phyloP scores from a whole-genome alignment of 106 monocot genomes.

The Gastrodia elata region DNA sequence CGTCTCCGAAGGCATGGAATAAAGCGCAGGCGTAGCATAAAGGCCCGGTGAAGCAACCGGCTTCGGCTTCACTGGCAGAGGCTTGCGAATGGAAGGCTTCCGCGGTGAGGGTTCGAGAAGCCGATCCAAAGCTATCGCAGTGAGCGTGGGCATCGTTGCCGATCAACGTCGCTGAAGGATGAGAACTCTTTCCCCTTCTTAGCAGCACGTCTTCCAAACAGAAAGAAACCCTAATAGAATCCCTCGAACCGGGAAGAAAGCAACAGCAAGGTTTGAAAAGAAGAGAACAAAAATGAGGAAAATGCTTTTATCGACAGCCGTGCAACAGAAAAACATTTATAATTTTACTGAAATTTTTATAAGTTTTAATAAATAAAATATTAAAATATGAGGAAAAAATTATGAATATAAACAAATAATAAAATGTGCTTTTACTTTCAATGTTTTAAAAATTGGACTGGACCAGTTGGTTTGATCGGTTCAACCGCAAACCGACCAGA shows the following conservation, averaged over 20 bases:
- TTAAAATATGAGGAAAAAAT: no score
- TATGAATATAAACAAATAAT: no score
- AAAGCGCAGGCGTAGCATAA: conserved; percentile 38
- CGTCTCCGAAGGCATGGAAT: conserved; percentile 41
- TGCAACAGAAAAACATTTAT: no score
- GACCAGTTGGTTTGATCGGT: no score
- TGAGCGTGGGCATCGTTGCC: conserved; percentile 45
- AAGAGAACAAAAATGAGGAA: no score
- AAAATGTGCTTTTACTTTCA: no score
- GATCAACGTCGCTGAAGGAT: not conserved
- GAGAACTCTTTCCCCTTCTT: not conserved
- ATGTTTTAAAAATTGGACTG: no score
- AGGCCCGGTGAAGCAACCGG: conserved; percentile 2
- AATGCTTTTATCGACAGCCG: no score
- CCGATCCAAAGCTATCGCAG: conserved; percentile 37
- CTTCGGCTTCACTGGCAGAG: conserved; percentile 7
- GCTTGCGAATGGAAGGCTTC: conserved; percentile 14
- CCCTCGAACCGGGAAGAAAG: not conserved
- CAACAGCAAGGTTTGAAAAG: no score
- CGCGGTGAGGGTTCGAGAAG: conserved; percentile 45
- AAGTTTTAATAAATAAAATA: no score
- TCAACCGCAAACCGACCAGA: no score
- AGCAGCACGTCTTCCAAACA: not conserved
- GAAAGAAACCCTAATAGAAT: not conserved
- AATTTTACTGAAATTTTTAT: no score